phyloP scores from a whole-genome alignment of 176 grass and related monocot genomes.

The Dendrocalamus sinicus region DNA sequence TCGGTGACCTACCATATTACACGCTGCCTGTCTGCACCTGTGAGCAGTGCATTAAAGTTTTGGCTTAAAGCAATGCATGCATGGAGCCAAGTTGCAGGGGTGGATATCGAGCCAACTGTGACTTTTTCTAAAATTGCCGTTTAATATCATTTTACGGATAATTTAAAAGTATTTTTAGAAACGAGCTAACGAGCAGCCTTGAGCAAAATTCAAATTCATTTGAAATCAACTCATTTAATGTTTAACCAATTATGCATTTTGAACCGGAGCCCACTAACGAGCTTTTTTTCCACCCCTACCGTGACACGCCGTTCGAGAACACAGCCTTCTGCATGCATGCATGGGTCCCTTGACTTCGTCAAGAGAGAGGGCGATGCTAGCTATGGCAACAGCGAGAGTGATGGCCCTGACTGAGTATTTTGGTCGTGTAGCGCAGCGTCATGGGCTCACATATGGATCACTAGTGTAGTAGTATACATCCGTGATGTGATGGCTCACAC shows the following conservation, averaged over 20 bases:
- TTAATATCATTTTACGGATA: too few species aligned
- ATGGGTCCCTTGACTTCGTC: neutral
- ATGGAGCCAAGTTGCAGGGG: neutral
- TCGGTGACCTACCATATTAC: constrained; percentile 14
- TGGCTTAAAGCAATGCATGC: constrained; percentile 21
- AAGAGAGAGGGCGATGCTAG: neutral
- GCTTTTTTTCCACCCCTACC: too few species aligned
- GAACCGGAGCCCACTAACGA: too few species aligned
- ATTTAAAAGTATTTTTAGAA: too few species aligned
- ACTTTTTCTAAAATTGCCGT: too few species aligned
- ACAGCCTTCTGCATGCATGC: neutral
- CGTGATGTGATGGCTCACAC: neutral
- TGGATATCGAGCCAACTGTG: too few species aligned
- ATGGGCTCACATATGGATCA: constrained; percentile 3
- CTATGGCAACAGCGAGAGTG: neutral
- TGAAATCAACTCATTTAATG: too few species aligned
- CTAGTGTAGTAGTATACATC: neutral
- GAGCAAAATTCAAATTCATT: too few species aligned
- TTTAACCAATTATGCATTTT: too few species aligned
- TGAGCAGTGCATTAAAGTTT: constrained; percentile 25
- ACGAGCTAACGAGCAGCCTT: too few species aligned
- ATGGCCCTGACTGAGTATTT: constrained; percentile 12
- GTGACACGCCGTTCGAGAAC: constrained; percentile 25
- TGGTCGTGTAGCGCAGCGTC: constrained; percentile 5
- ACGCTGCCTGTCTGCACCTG: constrained; percentile 33